Conservation (phyloP, 805 yeast genomes). For the Candida methanosorbosa region DNA sequence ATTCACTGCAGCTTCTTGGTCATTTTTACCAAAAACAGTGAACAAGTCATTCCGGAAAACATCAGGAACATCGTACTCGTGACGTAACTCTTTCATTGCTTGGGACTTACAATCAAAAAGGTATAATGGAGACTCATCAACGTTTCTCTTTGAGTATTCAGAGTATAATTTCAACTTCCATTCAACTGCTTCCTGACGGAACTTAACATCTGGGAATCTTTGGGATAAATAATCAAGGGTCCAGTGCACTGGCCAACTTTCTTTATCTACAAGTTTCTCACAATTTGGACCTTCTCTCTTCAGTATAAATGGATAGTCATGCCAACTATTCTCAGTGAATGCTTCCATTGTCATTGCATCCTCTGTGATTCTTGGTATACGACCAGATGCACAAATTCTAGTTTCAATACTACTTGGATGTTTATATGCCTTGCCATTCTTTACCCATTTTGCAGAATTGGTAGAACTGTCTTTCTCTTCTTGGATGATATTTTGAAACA, state of each 20-base stretch:
- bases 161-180: slow-evolving; percentile 64
- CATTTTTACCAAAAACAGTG: slow-evolving; percentile 36
- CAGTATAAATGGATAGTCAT: slow-evolving; percentile 49
- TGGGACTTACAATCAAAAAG: slow-evolving; percentile 71
- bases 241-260: slow-evolving; percentile 60
- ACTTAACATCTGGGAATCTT: slow-evolving; percentile 51
- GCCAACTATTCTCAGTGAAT: slow-evolving; percentile 36
- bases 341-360: slow-evolving; percentile 28
- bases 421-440: slow-evolving; percentile 4
- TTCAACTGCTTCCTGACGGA: slow-evolving; percentile 78
- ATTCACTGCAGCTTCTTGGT: slow-evolving; percentile 14
- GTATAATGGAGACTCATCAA: slow-evolving; percentile 80
- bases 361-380: slow-evolving; percentile 49
- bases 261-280: slow-evolving; percentile 5
- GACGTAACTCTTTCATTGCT: slow-evolving; percentile 51
- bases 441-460: not conserved
- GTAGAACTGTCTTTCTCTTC: slow-evolving; percentile 30
- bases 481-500: slow-evolving; percentile 39
- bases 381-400: slow-evolving; percentile 14
- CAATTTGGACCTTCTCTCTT: slow-evolving; percentile 9
- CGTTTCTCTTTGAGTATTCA: slow-evolving; percentile 50
- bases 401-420: slow-evolving; percentile 5
- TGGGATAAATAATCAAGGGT: slow-evolving; percentile 35
- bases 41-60: slow-evolving; percentile 56
- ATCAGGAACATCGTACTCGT: slow-evolving; percentile 46